Conservation (phyloP, 495 filamentous ascomycete species). For the Penicillium herquei region DNA sequence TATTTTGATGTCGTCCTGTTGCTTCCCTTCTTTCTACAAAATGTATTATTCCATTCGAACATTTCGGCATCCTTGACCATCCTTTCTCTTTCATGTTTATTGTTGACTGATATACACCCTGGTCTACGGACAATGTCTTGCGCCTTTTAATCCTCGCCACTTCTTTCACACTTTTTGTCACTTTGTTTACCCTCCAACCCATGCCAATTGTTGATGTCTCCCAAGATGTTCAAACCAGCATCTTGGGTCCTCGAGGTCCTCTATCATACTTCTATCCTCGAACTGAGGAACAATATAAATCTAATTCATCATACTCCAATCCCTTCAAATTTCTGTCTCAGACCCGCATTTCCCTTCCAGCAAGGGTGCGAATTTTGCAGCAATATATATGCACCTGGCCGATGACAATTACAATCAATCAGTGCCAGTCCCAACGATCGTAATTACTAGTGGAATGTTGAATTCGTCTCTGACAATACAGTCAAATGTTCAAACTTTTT, state of each 20-base stretch:
- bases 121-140: background rate
- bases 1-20: background rate
- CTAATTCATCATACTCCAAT: slow-evolving; percentile 12
- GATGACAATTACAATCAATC: background rate
- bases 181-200: background rate
- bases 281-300: slow-evolving; percentile 12
- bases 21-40: slow-evolving; percentile 9
- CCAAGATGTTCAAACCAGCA: no score
- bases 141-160: background rate
- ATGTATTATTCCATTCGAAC: slow-evolving; percentile 18
- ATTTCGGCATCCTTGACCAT: slow-evolving; percentile 10
- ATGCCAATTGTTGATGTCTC: background rate
- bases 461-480: slow-evolving; percentile 14
- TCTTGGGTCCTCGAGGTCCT: background rate
- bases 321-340: background rate
- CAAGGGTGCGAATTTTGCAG: background rate
- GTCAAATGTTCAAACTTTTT: no score
- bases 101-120: background rate
- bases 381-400: background rate
- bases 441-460: slow-evolving; percentile 3
- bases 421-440: background rate
- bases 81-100: background rate
- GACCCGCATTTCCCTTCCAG: background rate
- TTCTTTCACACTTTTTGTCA: background rate
- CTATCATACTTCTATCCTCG: slow-evolving; percentile 10